Evolutionary conservation across 805 yeast genomes (phyloP).

Genomic region (Zygotorulaspora florentina): DNA sequence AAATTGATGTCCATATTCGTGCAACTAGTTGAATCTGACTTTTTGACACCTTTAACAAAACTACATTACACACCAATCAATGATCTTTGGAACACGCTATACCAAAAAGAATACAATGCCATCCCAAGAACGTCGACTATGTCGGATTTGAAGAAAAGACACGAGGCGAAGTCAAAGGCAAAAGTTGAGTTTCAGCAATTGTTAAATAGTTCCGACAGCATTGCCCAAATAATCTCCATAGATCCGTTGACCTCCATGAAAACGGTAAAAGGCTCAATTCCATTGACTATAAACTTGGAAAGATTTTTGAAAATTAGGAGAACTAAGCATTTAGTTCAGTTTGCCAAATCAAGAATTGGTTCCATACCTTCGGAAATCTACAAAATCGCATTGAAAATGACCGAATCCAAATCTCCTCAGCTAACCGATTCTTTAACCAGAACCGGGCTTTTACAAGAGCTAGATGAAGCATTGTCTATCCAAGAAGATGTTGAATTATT

Average conservation of each 20-base stretch:
- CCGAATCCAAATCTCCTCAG: constrained; percentile 56
- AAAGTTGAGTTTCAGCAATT: constrained; percentile 37
- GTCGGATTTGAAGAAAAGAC: constrained; percentile 53
- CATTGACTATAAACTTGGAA: constrained; percentile 58
- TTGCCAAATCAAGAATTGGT: constrained; percentile 69
- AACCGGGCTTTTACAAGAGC: constrained; percentile 51
- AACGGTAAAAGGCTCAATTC: constrained; percentile 46
- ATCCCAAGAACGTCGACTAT: constrained; percentile 39
- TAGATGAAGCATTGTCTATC: constrained; percentile 35
- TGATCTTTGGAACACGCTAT: constrained; percentile 41
- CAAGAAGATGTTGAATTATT: constrained; percentile 24
- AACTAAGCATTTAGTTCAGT: constrained; percentile 54
- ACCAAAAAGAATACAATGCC: constrained; percentile 37
- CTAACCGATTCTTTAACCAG: constrained; percentile 38
- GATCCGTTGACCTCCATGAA: constrained; percentile 38
- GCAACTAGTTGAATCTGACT: constrained; percentile 45
- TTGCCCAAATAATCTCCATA: constrained; percentile 25
- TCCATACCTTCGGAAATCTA: constrained; percentile 62
- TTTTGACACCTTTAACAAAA: constrained; percentile 46
- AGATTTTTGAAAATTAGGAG: constrained; percentile 67
- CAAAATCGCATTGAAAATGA: constrained; percentile 47
- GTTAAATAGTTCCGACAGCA: constrained; percentile 32
- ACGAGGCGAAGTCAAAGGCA: constrained; percentile 55
- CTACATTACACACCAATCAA: constrained; percentile 36
- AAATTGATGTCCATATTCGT: constrained; percentile 39